Base-by-base conservation (phyloP, 1,139 yeast genomes). In the Lodderomyces pseudojiufengensis region DNA sequence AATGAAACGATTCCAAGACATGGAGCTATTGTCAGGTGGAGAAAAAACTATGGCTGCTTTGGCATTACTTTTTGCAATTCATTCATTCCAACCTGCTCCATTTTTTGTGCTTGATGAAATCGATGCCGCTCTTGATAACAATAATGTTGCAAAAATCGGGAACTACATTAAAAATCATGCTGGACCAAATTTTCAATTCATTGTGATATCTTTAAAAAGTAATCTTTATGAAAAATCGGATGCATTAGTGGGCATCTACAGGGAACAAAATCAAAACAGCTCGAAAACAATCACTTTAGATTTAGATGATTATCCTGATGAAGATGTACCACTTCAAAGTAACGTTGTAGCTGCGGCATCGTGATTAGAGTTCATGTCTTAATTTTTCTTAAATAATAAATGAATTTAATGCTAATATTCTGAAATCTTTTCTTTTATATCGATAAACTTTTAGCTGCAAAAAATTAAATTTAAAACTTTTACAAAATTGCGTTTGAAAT, bases 21-120 rank as follows among this genome's bases (percentile, higher is more conserved):
- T 92, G 88, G 95, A 87, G 41, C 76, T 85, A 42, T 68, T 92
- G 10, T 87, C 97, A 0, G 99, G 98, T 35, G 99, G 99, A 34
- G 98, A 92, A 54, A 88, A 90, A 57, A 86, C 97, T 1, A 84
- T 92, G 61, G 98, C 98, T 1, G 98, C 98, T 0, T 68, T 92
- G 46, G 97, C 97, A 0, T 66, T 92, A 44, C 60, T 92, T 33
- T 92, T 92, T 65, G 94, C 98, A 2, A 78, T 90, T 35, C 97
- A 92, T 56, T 82, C 95, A 0, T 85, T 66, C 61, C 94, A 83
- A 38, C 97, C 97, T 1, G 83, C 97, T 0, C 98, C 99, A 16
- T 92, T 92, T 57, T 92, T 92, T 55, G 95, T 92, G 1, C 67
- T 92, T 33, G 99, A 92, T 58, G 99, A 92, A 61, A 90, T 92